Evolutionary conservation across 306 rosid species (phyloP).

Genomic region (Vigna unguiculata): DNA sequence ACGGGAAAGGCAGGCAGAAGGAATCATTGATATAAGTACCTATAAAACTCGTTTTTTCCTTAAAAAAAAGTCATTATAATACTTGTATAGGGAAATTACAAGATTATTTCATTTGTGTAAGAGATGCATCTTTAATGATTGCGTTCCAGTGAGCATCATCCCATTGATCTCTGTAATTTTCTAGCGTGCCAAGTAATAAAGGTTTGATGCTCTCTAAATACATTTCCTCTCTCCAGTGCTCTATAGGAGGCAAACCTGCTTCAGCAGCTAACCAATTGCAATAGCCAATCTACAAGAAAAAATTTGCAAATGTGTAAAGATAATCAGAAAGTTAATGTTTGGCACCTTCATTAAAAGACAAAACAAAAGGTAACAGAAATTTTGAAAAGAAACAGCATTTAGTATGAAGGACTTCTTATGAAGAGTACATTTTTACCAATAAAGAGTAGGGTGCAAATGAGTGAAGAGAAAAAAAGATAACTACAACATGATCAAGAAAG

Average conservation of each 20-base stretch:
- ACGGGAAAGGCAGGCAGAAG: too few species aligned
- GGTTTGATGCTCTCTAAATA: conserved; percentile 18
- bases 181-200: not conserved
- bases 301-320: not conserved
- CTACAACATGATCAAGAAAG: not conserved
- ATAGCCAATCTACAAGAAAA: conserved; percentile 30
- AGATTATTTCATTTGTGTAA: not conserved
- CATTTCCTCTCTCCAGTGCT: conserved; percentile 39
- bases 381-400: not conserved
- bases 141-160: conserved; percentile 39
- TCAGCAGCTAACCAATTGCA: conserved; percentile 36
- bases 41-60: too few species aligned
- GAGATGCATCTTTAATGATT: conserved; percentile 20
- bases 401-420: not conserved
- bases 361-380: too few species aligned
- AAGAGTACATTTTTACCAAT: not conserved
- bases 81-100: not conserved
- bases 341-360: not conserved
- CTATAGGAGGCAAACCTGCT: conserved; percentile 34
- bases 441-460: not conserved
- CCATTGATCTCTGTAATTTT: conserved; percentile 43
- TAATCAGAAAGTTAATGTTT: not conserved
- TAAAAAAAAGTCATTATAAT: too few species aligned
- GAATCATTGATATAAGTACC: too few species aligned
- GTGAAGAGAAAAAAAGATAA: not conserved